Percentiles rank a stretch among this genome's conserved stretches.
Evolutionary conservation across 768 basidiomycete genomes (phyloP).

Genomic region (Termitomyces sp.): DNA sequence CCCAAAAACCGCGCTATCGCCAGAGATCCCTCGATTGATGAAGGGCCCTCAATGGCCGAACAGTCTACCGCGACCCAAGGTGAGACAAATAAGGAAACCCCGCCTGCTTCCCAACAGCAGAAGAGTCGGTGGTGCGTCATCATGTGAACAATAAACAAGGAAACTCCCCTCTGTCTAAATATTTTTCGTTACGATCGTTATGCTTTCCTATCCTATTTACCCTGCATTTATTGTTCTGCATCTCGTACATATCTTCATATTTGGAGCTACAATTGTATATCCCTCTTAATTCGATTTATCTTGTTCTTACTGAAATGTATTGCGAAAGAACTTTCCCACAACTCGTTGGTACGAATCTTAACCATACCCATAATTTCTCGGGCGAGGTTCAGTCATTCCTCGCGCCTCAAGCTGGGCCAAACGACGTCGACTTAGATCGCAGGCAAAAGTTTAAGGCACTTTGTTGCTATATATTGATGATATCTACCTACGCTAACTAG

Average conservation of each 20-base stretch:
- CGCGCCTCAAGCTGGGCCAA: no score
- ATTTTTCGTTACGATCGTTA: constrained; percentile 12
- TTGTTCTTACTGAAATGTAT: not conserved
- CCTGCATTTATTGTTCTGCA: constrained; percentile 6
- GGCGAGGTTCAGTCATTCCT: no score
- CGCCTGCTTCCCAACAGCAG: constrained; percentile 23
- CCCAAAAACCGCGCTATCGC: constrained; percentile 22
- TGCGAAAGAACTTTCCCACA: no score
- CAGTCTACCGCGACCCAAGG: constrained; percentile 14
- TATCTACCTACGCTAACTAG: no score
- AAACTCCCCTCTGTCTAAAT: not conserved
- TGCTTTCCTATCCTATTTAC: constrained; percentile 14
- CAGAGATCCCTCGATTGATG: constrained; percentile 20
- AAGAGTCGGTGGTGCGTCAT: constrained; percentile 38
- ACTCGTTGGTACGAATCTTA: not conserved
- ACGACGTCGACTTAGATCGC: no score
- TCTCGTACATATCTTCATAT: constrained; percentile 11
- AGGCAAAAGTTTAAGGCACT: no score
- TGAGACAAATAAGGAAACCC: constrained; percentile 15
- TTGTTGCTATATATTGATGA: no score
- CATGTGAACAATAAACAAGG: constrained; percentile 27
- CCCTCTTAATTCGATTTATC: constrained; percentile 2
- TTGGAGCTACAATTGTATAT: constrained; percentile 8
- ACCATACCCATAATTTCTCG: not conserved
- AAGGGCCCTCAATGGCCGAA: constrained; percentile 16